phyloP scores from a whole-genome alignment of 2,329 filamentous ascomycete genomes.

The Exutisphaerella laricina region DNA sequence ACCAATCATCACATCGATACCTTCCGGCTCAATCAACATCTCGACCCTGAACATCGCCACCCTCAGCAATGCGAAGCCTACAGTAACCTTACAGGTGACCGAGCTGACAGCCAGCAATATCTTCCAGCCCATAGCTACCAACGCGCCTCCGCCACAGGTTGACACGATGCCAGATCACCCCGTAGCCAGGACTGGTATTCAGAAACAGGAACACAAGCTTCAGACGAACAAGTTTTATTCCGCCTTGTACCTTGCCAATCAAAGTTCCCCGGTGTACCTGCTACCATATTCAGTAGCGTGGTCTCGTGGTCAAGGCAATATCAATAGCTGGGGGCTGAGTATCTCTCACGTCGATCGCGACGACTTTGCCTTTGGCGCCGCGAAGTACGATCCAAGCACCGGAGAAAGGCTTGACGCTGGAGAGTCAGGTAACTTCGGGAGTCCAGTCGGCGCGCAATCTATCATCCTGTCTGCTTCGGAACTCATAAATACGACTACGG shows the following conservation, averaged over 20 bases:
- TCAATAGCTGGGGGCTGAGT: constrained; percentile 69
- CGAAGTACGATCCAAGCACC: constrained; percentile 27
- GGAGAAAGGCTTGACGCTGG: constrained; percentile 42
- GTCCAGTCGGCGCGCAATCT: constrained; percentile 76
- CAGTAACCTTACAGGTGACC: constrained; percentile 21
- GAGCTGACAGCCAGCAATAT: constrained; percentile 31
- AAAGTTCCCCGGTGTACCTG: constrained; percentile 64
- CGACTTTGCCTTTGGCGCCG: constrained; percentile 47
- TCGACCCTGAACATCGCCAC: constrained; percentile 29
- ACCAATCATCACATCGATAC: constrained; percentile 30
- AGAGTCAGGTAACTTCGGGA: constrained; percentile 63
- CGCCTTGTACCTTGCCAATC: constrained; percentile 72
- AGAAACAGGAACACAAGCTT: constrained; percentile 43
- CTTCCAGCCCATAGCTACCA: constrained; percentile 39
- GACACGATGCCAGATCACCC: constrained; percentile 38
- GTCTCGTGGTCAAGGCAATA: constrained; percentile 46
- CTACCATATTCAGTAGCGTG: constrained; percentile 53
- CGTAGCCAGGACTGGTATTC: constrained; percentile 36
- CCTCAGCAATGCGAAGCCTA: constrained; percentile 22
- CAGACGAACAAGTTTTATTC: constrained; percentile 67
- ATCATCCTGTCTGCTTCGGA: constrained; percentile 74
- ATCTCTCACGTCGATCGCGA: constrained; percentile 66
- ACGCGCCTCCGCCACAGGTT: constrained; percentile 39
- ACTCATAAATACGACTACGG: constrained; percentile 54
- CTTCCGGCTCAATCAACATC: constrained; percentile 22